A percentile compares a stretch with the other conserved stretches of the same genome.
Conservation (phyloP, 1,284 basidiomycete species). For the Rhodotorula sp. region DNA sequence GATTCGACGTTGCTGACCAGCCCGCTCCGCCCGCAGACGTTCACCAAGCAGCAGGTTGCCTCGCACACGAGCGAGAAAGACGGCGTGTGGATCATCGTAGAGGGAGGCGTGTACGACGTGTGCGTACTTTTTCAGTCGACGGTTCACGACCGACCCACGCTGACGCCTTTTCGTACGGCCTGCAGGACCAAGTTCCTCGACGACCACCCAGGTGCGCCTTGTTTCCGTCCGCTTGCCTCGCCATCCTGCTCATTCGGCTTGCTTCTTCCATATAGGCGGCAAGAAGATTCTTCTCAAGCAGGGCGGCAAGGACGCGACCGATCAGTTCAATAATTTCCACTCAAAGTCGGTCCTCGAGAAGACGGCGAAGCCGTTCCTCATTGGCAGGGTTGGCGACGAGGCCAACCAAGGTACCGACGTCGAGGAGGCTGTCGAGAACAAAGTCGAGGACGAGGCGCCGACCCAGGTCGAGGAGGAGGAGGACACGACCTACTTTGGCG, state of each 20-base stretch:
- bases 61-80: conserved; percentile 41
- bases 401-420: not conserved
- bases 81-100: conserved; percentile 46
- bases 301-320: conserved; percentile 26
- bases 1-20: not conserved
- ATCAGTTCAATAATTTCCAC: conserved; percentile 37
- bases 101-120: conserved; percentile 48
- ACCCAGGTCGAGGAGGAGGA: conserved; percentile 18
- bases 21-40: not conserved
- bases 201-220: conserved; percentile 34
- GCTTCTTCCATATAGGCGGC: conserved; percentile 10
- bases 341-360: conserved; percentile 26
- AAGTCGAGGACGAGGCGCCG: not conserved
- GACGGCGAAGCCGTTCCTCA: conserved; percentile 18
- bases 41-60: conserved; percentile 43
- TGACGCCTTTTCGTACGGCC: not conserved
- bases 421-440: conserved; percentile 3
- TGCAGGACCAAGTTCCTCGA: conserved; percentile 34
- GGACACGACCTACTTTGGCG: conserved; percentile 38
- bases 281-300: conserved; percentile 26
- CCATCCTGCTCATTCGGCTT: no score
- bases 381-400: conserved; percentile 25
- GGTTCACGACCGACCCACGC: not conserved
- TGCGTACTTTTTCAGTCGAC: not conserved
- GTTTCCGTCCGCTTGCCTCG: not conserved